Base-by-base conservation (phyloP, 31 red algal genomes). In the Asparagopsis taxiformis region DNA sequence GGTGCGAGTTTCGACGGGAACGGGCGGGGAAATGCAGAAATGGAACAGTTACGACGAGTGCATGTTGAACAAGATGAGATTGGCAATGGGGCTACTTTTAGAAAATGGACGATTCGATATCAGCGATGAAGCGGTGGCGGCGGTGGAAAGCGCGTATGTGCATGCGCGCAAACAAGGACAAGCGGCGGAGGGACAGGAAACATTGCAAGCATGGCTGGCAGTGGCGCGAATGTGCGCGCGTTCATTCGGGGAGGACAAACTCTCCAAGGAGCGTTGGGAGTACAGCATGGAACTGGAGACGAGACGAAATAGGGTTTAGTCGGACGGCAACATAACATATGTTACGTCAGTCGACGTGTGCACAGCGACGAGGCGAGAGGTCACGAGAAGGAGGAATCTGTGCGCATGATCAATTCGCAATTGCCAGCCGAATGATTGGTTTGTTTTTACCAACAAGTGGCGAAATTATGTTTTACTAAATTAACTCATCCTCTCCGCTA, bases 91-190 rank as follows among this genome's bases (percentile, higher is more conserved):
- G 20, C 51, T 86, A 31, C 52, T 86, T 30, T 49, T 70, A 52
- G 70, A 86, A 35, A 51, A 75, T 58, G 81, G 81, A 10, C 61
- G 57, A 8, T 86, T 86, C 49, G 70, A 75, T 37, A 86, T 86
- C 29, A 38, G 41, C 2, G 23, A 31, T 35, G 70, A 67, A 23
- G 70, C 71, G 41, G 51, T 48, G 13, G 30, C 39, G 31, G 60
- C 51, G 28, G 81, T 86, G 25, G 81, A 72, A 37, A 68, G 68
- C 29, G 62, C 39, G 10, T 86, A 68, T 51, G 81, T 86, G 3
- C 49, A 49, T 33, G 70, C 68, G 8, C 46, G 81, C 7, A 73
- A 62, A 37, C 5, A 54, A 33, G 81, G 81, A 9, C 30, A 36
- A 33, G 71, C 70, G 21, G 71, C 70, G 31, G 70, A 86, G 32